Conservation (phyloP, 1,284 basidiomycete species). For the Xerocomus nothofagi region DNA sequence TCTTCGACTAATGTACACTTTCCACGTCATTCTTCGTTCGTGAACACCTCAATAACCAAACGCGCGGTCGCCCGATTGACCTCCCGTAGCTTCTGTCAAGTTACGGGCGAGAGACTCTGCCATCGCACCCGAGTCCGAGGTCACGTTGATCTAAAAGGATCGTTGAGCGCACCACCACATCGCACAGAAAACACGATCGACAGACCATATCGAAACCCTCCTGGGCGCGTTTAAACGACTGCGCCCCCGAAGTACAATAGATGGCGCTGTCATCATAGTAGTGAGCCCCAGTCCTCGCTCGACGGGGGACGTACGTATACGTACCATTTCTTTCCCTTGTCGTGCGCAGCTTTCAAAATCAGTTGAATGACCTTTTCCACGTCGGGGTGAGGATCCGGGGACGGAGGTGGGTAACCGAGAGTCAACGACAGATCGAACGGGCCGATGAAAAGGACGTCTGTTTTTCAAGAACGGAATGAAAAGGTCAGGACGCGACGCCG, state of each 20-base stretch:
- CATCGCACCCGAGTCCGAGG: constrained; percentile 48
- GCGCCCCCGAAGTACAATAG: constrained; percentile 49
- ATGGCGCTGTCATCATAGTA: constrained; percentile 38
- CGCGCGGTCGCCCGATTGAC: constrained; percentile 1
- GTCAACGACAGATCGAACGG: constrained; percentile 67
- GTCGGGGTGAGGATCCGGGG: constrained; percentile 61
- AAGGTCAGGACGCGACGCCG: no score
- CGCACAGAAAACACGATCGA: constrained; percentile 7
- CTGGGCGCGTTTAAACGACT: constrained; percentile 47
- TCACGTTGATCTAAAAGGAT: constrained; percentile 49
- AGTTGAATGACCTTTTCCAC: constrained; percentile 62
- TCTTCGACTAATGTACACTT: constrained; percentile 8
- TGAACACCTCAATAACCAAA: constrained; percentile 15
- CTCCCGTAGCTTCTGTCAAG: constrained; percentile 32
- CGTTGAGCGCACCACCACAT: not conserved
- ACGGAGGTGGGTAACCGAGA: constrained; percentile 57
- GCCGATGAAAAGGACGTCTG: constrained; percentile 63
- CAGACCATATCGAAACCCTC: constrained; percentile 62
- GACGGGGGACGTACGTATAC: constrained; percentile 17
- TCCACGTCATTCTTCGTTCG: not conserved
- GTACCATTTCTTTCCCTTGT: constrained; percentile 67
- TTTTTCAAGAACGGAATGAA: not conserved
- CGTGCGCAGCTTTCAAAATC: constrained; percentile 54
- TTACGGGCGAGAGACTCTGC: constrained; percentile 40
- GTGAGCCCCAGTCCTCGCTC: not conserved